Base-by-base conservation (phyloP, 495 filamentous ascomycete genomes). In the Bacidia rubella region DNA sequence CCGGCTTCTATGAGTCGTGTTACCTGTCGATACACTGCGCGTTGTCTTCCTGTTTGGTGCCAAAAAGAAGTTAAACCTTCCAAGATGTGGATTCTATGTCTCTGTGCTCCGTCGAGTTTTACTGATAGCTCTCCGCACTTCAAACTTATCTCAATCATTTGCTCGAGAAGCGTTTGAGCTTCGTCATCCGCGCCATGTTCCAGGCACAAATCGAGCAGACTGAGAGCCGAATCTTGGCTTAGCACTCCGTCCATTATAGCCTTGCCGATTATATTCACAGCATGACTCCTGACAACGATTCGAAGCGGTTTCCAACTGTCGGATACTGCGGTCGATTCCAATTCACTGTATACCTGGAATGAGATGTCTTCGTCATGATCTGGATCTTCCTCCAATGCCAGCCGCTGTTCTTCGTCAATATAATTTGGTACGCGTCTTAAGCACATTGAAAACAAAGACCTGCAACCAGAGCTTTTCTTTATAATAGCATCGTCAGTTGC, bases 401-500 rank as follows among this genome's bases (percentile, higher is more conserved):
- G 74, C 63, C 64, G 58, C 57, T 86, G 79, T 49, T 85, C 77
- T 17, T 71, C 67, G 2, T 68, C 64, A 54, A 88, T 81, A 64
- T 80, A 84, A 7, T 72, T 68, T 0, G 84, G 83, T 9, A 87
- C 63, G 25, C 74, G 73, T 54, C 79, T 73, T 26, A 81, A 64
- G 52, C 78, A 79, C 69, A 80, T 82, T 3, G 79, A 76, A n/a
- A 86, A 62, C 21, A 88, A 66, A 11, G 82, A 81, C 25, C 76
- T 68, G 17, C 73, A 62, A n/a, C 69, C 54, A 11, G 15, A 11
- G 12, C 24, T 45, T 2, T 25, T 35, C 10, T 24, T 22, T 40
- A 25, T 50, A n/a, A 2, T 19, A 10, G 26, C 19, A 11, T 38
- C 38, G 1, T 25, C 3, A 20, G 23, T 53, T 26, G 40, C 51